A percentile compares a stretch with the other conserved stretches of the same genome.
Conservation (phyloP, 768 basidiomycete genomes). For the Exidia glandulosa region DNA sequence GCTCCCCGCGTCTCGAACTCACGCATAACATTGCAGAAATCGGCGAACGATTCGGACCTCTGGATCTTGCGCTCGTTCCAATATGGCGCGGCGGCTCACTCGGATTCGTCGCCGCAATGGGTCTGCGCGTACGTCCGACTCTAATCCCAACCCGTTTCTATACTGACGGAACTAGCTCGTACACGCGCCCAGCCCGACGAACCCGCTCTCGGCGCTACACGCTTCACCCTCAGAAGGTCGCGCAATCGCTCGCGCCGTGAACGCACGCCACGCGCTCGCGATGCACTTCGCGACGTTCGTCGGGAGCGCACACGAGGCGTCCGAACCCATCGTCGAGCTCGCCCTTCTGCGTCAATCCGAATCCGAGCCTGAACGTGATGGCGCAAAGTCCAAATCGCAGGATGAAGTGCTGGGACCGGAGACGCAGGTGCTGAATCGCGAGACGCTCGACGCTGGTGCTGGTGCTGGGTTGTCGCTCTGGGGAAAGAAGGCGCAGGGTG, state of each 20-base stretch:
- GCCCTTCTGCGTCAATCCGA: background rate
- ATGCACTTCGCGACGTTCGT: constrained; percentile 38
- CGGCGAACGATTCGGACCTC: constrained; percentile 27
- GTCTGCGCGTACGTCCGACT: constrained; percentile 22
- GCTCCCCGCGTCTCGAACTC: background rate
- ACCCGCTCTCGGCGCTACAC: constrained; percentile 25
- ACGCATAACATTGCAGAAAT: constrained; percentile 21
- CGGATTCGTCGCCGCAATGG: constrained; percentile 25
- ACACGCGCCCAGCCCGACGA: constrained; percentile 12
- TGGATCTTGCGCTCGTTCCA: constrained; percentile 31
- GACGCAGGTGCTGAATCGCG: background rate
- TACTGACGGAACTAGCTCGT: background rate
- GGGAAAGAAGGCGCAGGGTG: background rate
- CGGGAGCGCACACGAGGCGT: constrained; percentile 29
- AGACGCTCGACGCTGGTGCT: background rate
- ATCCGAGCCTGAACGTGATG: too few species aligned
- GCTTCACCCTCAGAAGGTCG: constrained; percentile 32
- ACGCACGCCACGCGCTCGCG: constrained; percentile 24
- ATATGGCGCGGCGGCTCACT: constrained; percentile 35
- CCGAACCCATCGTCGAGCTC: constrained; percentile 27
- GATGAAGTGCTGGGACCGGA: background rate
- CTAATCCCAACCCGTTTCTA: background rate
- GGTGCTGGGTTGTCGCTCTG: background rate
- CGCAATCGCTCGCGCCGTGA: constrained; percentile 26
- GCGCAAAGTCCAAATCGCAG: background rate